Conservation (phyloP, 2,329 filamentous ascomycete species). For the Ascochyta koolunga region DNA sequence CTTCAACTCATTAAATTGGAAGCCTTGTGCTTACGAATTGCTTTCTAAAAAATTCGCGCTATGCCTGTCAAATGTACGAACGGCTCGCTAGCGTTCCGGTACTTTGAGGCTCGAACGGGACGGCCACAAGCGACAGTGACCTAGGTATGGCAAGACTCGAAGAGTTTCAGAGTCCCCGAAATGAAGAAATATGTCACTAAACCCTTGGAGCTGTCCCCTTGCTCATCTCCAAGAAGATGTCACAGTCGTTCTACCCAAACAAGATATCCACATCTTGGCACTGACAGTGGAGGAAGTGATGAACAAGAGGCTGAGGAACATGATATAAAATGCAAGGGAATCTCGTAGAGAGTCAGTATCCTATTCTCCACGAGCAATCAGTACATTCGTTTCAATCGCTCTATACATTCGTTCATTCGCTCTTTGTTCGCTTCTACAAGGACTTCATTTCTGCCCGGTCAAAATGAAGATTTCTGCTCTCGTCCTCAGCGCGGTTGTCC, state of each 20-base stretch:
- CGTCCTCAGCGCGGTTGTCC: constrained; percentile 9
- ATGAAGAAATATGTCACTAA: neutral
- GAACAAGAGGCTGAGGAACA: neutral
- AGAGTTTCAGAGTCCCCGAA: constrained; percentile 8
- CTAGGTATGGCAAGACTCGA: neutral
- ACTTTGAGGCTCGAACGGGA: constrained; percentile 3
- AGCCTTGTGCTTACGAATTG: no score
- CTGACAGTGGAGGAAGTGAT: neutral
- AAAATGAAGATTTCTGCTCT: constrained; percentile 16
- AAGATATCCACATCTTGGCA: neutral
- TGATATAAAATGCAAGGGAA: constrained; percentile 2
- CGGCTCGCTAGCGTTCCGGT: neutral
- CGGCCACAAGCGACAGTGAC: neutral
- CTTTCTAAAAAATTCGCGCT: no score
- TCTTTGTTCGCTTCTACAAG: constrained; percentile 11
- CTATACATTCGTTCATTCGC: constrained; percentile 5
- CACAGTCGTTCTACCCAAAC: neutral
- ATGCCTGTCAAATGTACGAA: neutral
- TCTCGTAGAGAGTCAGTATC: neutral
- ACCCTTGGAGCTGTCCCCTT: constrained; percentile 1
- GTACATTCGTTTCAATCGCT: constrained; percentile 12
- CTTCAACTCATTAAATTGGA: no score
- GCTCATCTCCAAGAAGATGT: neutral
- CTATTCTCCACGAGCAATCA: neutral
- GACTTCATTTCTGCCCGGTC: constrained; percentile 14